phyloP scores from a whole-genome alignment of 352 stramenopile genomes.

The Phytopythium boreale region DNA sequence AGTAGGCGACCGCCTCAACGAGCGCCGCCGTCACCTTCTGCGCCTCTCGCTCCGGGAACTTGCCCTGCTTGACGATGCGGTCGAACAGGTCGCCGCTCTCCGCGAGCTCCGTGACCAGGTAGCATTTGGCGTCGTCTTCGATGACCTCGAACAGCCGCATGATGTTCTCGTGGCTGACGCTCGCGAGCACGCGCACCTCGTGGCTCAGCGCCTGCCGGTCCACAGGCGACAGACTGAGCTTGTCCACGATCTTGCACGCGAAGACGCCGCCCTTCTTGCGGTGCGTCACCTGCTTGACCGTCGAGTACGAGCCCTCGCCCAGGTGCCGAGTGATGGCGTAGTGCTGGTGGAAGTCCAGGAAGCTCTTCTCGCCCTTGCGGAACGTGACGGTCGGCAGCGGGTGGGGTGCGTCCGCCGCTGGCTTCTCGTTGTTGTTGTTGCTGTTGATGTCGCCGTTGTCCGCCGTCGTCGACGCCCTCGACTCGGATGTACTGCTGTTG shows the following conservation, averaged over 20 bases:
- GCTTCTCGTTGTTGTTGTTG: neutral
- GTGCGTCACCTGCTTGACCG: slow-evolving; percentile 85
- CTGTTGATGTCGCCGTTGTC: neutral
- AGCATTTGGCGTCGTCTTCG: slow-evolving; percentile 94
- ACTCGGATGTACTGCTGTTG: slow-evolving; percentile 3
- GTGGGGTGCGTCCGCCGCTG: neutral
- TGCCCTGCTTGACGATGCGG: slow-evolving; percentile 82
- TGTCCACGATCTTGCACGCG: slow-evolving; percentile 87
- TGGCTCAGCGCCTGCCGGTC: slow-evolving; percentile 72
- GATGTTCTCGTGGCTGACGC: slow-evolving; percentile 85
- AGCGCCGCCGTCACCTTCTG: slow-evolving; percentile 71
- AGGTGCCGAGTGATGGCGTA: slow-evolving; percentile 79
- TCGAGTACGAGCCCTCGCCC: slow-evolving; percentile 87
- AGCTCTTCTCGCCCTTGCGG: slow-evolving; percentile 77
- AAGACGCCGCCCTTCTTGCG: slow-evolving; percentile 68
- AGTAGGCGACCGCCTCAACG: slow-evolving; percentile 90
- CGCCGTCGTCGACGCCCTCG: neutral
- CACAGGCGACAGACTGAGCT: slow-evolving; percentile 63
- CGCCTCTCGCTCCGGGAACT: slow-evolving; percentile 59
- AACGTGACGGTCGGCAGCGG: slow-evolving; percentile 36
- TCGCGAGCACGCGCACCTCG: slow-evolving; percentile 66
- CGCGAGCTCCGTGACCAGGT: slow-evolving; percentile 97
- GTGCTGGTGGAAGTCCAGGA: slow-evolving; percentile 80
- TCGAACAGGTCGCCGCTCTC: slow-evolving; percentile 89
- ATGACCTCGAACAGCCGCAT: slow-evolving; percentile 93